phyloP scores from a whole-genome alignment of 2,329 filamentous ascomycete genomes.

The Apiospora kogelbergensis region DNA sequence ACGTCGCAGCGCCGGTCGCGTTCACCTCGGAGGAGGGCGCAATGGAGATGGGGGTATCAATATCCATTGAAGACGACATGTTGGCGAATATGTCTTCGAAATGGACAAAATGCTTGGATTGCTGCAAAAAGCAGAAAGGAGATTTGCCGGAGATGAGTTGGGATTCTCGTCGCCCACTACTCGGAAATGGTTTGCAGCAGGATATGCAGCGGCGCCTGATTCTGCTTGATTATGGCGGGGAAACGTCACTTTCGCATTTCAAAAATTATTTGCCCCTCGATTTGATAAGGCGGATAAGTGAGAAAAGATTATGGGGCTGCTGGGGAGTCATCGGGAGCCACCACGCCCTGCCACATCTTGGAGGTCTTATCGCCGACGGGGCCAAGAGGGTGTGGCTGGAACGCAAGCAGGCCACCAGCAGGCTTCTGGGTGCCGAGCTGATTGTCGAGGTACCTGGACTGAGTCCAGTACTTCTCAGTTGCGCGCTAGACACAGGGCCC shows the following conservation, averaged over 20 bases:
- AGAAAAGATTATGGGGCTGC: not conserved
- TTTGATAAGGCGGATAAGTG: constrained; percentile 5
- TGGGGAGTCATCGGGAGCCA: not conserved
- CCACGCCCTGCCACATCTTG: too few species aligned
- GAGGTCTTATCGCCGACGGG: not conserved
- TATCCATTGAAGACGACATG: constrained; percentile 54
- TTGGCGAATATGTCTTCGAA: constrained; percentile 18
- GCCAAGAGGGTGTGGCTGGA: not conserved
- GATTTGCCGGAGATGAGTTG: not conserved
- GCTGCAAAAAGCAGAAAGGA: not conserved
- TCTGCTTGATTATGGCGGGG: not conserved
- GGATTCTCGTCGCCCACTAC: constrained; percentile 2
- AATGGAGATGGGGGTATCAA: constrained; percentile 55
- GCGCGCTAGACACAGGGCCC: not conserved
- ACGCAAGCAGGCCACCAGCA: not conserved
- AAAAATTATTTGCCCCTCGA: constrained; percentile 7
- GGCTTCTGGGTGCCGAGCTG: not conserved
- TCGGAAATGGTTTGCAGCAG: not conserved
- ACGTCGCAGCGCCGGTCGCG: constrained; percentile 51
- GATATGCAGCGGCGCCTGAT: not conserved
- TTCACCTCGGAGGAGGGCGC: constrained; percentile 25
- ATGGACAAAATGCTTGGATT: not conserved
- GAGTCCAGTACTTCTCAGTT: not conserved
- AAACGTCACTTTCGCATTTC: constrained; percentile 7
- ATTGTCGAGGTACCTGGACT: not conserved